A percentile compares a stretch with the other conserved stretches of the same genome.
These are phyloP conservation scores for Apophysomyces variabilis DNA, from an alignment of 371 early-diverging fungal genomes.

Conservation along the genomic window DNA sequence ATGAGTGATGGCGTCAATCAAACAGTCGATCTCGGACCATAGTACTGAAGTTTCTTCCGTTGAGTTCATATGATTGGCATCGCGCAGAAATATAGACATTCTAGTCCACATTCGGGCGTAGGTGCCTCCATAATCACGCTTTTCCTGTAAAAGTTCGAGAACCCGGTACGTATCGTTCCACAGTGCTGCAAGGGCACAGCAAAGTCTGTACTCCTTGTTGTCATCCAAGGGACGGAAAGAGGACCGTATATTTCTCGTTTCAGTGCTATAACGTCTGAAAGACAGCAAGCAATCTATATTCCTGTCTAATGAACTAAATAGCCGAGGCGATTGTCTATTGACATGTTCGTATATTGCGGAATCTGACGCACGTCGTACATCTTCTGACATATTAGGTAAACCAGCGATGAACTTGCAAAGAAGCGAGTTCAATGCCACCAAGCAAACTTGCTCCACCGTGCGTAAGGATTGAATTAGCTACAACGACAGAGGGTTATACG, in stretches of 20 bases:
- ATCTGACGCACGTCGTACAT: background rate
- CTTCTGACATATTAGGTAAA: background rate
- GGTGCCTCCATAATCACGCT: background rate
- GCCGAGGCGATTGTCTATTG: background rate
- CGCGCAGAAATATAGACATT: background rate
- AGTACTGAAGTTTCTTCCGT: slow-evolving; percentile 89
- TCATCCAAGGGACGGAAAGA: background rate
- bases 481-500: background rate
- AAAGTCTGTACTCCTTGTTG: slow-evolving; percentile 5
- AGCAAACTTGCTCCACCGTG: background rate
- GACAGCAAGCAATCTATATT: background rate
- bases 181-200: slow-evolving; percentile 9
- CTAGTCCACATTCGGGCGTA: slow-evolving; percentile 3
- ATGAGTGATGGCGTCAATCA: background rate
- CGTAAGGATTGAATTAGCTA: background rate
- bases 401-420: background rate
- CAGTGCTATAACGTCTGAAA: background rate
- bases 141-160: slow-evolving; percentile 5
- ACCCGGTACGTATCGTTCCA: slow-evolving; percentile 5
- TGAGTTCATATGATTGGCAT: background rate
- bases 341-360: background rate
- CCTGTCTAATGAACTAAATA: background rate
- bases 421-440: background rate
- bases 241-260: background rate
- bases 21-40: slow-evolving; percentile 3